Conservation (phyloP, 768 basidiomycete genomes). For the Inosperma sp. region DNA sequence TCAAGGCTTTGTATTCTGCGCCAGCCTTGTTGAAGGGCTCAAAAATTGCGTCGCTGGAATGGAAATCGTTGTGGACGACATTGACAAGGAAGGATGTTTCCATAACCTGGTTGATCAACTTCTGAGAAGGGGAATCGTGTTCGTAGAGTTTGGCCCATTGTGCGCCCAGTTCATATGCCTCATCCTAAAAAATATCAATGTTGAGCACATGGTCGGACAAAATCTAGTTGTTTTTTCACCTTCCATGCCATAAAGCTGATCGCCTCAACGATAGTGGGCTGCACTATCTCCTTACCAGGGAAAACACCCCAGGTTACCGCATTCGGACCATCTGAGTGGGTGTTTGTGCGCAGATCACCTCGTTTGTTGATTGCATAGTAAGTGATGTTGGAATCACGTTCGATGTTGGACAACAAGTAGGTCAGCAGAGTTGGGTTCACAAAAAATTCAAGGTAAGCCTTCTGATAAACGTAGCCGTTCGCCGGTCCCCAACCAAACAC, state of each 20-base stretch:
- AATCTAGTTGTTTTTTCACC: constrained; percentile 38
- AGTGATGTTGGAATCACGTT: constrained; percentile 82
- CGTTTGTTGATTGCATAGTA: constrained; percentile 97
- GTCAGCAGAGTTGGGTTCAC: constrained; percentile 71
- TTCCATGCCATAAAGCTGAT: constrained; percentile 99
- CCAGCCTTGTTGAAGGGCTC: constrained; percentile 78
- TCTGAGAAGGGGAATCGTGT: constrained; percentile 63
- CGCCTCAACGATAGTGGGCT: constrained; percentile 95
- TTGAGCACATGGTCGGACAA: not conserved
- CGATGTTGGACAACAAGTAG: constrained; percentile 73
- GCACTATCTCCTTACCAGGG: constrained; percentile 93
- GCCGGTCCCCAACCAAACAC: constrained; percentile 91
- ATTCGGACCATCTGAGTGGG: constrained; percentile 90
- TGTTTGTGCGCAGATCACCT: constrained; percentile 93
- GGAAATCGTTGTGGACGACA: constrained; percentile 96
- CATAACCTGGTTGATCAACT: constrained; percentile 75
- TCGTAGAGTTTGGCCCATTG: constrained; percentile 93
- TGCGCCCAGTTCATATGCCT: constrained; percentile 86
- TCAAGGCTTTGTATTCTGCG: constrained; percentile 48
- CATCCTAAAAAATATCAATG: constrained; percentile 54
- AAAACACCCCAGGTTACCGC: constrained; percentile 99
- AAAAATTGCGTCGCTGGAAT: constrained; percentile 79
- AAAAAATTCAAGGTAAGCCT: constrained; percentile 98
- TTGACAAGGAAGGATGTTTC: constrained; percentile 84
- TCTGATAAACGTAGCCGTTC: constrained; percentile 91